Evolutionary conservation across 345 rosid genomes (phyloP).

Genomic region (Salix viminalis): DNA sequence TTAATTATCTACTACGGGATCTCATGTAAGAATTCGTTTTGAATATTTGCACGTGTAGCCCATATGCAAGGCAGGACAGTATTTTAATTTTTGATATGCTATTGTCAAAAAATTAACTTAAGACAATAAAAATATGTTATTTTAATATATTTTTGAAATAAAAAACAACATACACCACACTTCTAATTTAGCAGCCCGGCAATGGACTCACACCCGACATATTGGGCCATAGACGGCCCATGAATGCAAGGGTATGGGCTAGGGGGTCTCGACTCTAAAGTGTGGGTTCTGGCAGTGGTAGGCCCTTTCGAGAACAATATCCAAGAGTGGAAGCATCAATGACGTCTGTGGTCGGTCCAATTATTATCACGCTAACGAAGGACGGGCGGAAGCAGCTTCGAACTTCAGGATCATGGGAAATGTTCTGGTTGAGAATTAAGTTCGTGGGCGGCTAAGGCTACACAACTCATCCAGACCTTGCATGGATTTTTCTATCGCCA

Average conservation of each 20-base stretch:
- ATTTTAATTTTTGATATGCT: no score
- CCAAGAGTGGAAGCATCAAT: not conserved
- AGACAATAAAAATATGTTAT: no score
- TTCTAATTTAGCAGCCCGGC: not conserved
- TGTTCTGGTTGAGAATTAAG: not conserved
- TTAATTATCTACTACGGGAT: no score
- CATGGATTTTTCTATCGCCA: not conserved
- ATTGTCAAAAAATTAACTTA: no score
- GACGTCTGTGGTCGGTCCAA: not conserved
- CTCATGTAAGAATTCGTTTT: no score
- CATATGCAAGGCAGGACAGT: no score
- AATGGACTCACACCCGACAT: not conserved
- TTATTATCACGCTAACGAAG: not conserved
- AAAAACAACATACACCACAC: no score
- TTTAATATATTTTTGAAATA: no score
- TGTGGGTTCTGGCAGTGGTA: not conserved
- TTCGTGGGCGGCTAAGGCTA: slow-evolving; percentile 9
- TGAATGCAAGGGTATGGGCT: not conserved
- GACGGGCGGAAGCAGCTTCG: not conserved
- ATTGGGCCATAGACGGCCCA: not conserved
- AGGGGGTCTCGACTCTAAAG: not conserved
- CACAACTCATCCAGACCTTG: not conserved
- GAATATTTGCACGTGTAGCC: no score
- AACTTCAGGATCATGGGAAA: not conserved
- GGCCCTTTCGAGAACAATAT: not conserved